Percentiles rank a stretch among this genome's conserved stretches.
Conservation (phyloP, 2,329 filamentous ascomycete genomes). For the Clarireedia homoeocarpa region DNA sequence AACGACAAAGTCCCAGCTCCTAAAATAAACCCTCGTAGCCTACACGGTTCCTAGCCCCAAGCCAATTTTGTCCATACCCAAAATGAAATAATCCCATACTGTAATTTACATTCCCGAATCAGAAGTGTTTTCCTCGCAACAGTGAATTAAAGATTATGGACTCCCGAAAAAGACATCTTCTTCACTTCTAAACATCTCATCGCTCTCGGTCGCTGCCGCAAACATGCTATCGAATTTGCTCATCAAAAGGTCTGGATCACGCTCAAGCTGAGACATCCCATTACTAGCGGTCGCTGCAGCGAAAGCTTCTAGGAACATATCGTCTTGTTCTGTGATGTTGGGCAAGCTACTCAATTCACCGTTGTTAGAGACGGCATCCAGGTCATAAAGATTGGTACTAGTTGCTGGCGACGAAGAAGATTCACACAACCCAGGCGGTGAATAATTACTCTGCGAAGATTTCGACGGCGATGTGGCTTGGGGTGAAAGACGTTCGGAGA, state of each 20-base stretch:
- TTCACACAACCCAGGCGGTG: slow-evolving; percentile 53
- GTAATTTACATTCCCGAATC: slow-evolving; percentile 5
- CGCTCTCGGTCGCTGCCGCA: slow-evolving; percentile 10
- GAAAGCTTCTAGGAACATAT: slow-evolving; percentile 31
- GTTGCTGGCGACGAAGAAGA: slow-evolving; percentile 47
- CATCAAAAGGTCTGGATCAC: slow-evolving; percentile 26
- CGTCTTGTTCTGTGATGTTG: slow-evolving; percentile 27
- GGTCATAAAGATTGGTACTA: slow-evolving; percentile 25
- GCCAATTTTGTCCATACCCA: slow-evolving; percentile 2
- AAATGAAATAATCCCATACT: not conserved
- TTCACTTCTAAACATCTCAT: slow-evolving; percentile 21
- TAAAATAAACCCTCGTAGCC: not conserved
- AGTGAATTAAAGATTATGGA: slow-evolving; percentile 9
- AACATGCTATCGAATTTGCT: slow-evolving; percentile 28
- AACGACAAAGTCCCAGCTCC: not conserved
- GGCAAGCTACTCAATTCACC: slow-evolving; percentile 18
- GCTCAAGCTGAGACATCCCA: slow-evolving; percentile 23
- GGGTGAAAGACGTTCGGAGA: slow-evolving; percentile 24
- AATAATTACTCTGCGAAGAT: slow-evolving; percentile 41
- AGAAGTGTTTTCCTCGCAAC: not conserved
- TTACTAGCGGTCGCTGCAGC: slow-evolving; percentile 16
- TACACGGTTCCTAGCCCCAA: not conserved
- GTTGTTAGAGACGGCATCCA: slow-evolving; percentile 19
- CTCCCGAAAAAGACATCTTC: slow-evolving; percentile 30
- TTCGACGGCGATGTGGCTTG: slow-evolving; percentile 42